Percentiles rank a stretch among this genome's conserved stretches.
phyloP scores from a whole-genome alignment of 2,329 filamentous ascomycete genomes.

The Penicillium palitans region DNA sequence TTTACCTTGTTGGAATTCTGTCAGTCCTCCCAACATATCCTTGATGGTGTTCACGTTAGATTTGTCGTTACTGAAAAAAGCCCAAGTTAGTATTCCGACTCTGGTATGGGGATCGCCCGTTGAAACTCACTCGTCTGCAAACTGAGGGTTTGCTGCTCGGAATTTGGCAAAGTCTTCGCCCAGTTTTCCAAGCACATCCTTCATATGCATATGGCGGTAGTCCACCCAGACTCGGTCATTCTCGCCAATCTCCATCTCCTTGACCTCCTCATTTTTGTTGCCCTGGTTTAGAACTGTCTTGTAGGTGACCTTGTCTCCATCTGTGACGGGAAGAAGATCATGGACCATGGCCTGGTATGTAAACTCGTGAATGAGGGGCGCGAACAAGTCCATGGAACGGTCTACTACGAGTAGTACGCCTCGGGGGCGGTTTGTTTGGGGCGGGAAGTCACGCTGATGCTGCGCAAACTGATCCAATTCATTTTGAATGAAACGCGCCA shows the following conservation, averaged over 20 bases:
- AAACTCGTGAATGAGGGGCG: constrained; percentile 90
- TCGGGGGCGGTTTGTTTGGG: constrained; percentile 68
- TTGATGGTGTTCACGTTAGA: constrained; percentile 87
- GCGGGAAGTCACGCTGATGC: constrained; percentile 80
- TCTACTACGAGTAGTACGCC: constrained; percentile 85
- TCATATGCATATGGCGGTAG: constrained; percentile 95
- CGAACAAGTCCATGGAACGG: constrained; percentile 85
- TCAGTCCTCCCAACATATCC: constrained; percentile 93
- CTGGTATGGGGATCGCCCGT: background rate
- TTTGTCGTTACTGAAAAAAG: constrained; percentile 55
- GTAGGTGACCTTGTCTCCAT: constrained; percentile 85
- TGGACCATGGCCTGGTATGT: constrained; percentile 99
- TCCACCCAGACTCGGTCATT: constrained; percentile 94
- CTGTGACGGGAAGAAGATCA: constrained; percentile 83
- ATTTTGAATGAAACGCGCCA: constrained; percentile 87
- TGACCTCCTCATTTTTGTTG: constrained; percentile 68
- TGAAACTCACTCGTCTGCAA: constrained; percentile 65
- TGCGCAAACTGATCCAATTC: constrained; percentile 88
- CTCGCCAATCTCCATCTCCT: constrained; percentile 88
- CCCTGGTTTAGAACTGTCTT: constrained; percentile 77
- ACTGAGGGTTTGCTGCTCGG: constrained; percentile 86
- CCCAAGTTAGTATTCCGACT: constrained; percentile 5
- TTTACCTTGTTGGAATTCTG: constrained; percentile 94
- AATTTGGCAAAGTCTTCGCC: constrained; percentile 93
- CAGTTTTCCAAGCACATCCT: constrained; percentile 91